Evolutionary conservation across 345 rosid genomes (phyloP).

Genomic region (Citrus inodora): DNA sequence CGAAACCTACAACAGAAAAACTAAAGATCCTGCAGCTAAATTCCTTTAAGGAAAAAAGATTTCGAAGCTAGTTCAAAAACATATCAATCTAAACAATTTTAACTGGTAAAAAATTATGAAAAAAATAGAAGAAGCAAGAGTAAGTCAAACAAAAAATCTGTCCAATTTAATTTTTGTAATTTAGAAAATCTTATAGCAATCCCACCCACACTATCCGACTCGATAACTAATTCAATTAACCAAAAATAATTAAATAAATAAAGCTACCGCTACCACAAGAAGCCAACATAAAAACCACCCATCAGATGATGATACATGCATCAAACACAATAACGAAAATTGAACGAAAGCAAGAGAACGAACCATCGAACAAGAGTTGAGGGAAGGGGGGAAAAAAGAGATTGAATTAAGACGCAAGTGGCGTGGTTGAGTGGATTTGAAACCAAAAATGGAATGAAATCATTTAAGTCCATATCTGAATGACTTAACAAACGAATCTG

Average conservation of each 20-base stretch:
- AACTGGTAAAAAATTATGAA: no score
- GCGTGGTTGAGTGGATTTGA: slow-evolving; percentile 9
- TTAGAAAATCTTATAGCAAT: background rate
- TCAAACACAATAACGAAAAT: background rate
- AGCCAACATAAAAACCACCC: background rate
- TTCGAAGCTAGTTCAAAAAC: no score
- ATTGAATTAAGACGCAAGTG: background rate
- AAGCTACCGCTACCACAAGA: background rate
- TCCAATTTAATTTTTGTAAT: background rate
- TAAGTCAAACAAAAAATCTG: background rate
- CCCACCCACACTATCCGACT: background rate
- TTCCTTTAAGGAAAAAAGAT: no score
- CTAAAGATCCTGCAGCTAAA: no score
- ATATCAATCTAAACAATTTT: no score
- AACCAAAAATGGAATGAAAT: background rate
- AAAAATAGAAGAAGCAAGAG: no score
- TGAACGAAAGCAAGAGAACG: slow-evolving; percentile 13
- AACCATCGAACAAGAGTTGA: slow-evolving; percentile 21
- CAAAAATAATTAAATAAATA: no score
- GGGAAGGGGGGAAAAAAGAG: background rate
- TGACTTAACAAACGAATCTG: background rate
- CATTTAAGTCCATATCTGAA: slow-evolving; percentile 1
- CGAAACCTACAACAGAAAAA: no score
- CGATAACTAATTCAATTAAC: background rate
- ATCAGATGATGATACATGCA: background rate